Percentiles rank a stretch among this genome's conserved stretches.
Conservation (phyloP, 1,284 basidiomycete species). For the Austroboletus novae-zelandiae region DNA sequence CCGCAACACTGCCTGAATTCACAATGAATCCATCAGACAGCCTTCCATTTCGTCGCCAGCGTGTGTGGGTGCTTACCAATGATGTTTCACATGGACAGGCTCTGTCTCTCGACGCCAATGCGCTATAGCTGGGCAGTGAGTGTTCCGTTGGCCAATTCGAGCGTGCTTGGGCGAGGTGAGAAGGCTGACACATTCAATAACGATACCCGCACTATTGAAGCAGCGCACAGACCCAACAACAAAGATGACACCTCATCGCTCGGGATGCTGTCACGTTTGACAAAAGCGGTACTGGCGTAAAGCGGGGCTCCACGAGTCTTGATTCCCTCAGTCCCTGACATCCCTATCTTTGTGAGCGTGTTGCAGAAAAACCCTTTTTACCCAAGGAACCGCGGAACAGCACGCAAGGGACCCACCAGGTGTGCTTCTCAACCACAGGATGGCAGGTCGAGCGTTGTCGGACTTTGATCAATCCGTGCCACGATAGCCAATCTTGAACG, state of each 20-base stretch:
- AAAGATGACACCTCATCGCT: conserved; percentile 7
- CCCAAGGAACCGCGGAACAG: conserved; percentile 6
- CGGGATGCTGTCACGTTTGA: conserved; percentile 31
- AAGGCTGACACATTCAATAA: conserved; percentile 4
- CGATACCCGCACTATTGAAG: conserved; percentile 29
- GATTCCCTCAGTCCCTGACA: conserved; percentile 21
- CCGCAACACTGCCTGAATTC: conserved; percentile 16
- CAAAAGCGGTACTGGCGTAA: conserved; percentile 23
- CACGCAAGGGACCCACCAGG: conserved; percentile 22
- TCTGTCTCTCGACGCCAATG: conserved; percentile 12
- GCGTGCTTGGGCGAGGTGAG: conserved; percentile 19
- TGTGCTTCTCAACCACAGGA: conserved; percentile 14
- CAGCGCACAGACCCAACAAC: conserved; percentile 4
- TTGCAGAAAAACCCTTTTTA: conserved; percentile 1
- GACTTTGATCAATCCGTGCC: conserved; percentile 12
- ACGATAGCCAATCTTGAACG: conserved; percentile 16
- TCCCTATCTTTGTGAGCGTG: conserved; percentile 15
- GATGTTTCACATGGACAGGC: background rate
- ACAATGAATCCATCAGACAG: conserved; percentile 1
- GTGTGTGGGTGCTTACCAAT: background rate
- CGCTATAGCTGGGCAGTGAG: conserved; percentile 9
- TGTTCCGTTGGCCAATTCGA: conserved; percentile 12
- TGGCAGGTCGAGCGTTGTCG: conserved; percentile 11
- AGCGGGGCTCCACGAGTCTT: background rate
- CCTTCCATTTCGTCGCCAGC: conserved; percentile 4